Conservation (phyloP, 2,329 filamentous ascomycete species). For the Trichoderma koningiopsis region DNA sequence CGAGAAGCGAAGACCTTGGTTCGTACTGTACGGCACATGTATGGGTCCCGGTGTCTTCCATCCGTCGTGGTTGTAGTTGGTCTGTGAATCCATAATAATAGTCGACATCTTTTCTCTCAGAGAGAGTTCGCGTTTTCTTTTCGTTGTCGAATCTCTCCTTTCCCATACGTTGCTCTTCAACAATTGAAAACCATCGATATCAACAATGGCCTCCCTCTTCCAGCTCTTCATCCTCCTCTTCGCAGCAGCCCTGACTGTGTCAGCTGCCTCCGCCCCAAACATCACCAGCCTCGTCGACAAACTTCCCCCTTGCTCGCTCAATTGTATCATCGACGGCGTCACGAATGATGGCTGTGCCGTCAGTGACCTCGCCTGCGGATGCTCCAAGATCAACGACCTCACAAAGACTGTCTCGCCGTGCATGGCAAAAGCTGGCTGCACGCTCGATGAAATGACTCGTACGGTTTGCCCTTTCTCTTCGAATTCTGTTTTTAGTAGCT, state of each 20-base stretch:
- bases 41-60: background rate
- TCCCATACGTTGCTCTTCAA: background rate
- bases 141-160: background rate
- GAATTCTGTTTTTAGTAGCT: background rate
- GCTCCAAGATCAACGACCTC: constrained; percentile 41
- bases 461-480: background rate
- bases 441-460: constrained; percentile 35
- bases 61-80: background rate
- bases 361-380: constrained; percentile 44
- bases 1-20: background rate
- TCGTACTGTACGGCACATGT: background rate
- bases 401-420: constrained; percentile 41
- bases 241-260: constrained; percentile 20
- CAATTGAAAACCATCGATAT: background rate
- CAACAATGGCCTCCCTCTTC: constrained; percentile 3
- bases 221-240: constrained; percentile 26
- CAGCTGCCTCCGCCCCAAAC: constrained; percentile 26
- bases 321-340: constrained; percentile 41
- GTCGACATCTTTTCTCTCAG: background rate
- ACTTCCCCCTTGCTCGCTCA: constrained; percentile 44
- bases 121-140: background rate
- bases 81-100: background rate
- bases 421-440: constrained; percentile 40
- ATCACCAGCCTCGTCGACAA: constrained; percentile 28
- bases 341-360: constrained; percentile 38